Evolutionary conservation across 2,329 filamentous ascomycete genomes (phyloP).

Genomic region (Thyridium curvatum): DNA sequence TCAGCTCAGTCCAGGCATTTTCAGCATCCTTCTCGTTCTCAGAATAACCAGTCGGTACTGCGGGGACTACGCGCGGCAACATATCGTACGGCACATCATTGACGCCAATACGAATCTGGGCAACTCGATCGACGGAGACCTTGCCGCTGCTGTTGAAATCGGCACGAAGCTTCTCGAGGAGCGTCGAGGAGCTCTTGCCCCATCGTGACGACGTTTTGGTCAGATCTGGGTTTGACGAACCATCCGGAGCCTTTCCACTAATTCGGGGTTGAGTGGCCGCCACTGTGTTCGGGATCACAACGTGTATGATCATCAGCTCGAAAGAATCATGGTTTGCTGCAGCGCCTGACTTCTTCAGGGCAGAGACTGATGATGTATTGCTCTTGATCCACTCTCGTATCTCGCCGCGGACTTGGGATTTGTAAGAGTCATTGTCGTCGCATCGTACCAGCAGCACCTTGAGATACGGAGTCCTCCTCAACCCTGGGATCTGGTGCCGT

Average conservation of each 20-base stretch:
- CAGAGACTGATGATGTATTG: slow-evolving; percentile 55
- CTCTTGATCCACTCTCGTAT: slow-evolving; percentile 88
- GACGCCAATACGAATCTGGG: slow-evolving; percentile 75
- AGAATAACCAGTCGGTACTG: slow-evolving; percentile 55
- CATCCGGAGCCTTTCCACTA: slow-evolving; percentile 41
- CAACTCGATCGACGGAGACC: slow-evolving; percentile 66
- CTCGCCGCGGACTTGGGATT: slow-evolving; percentile 67
- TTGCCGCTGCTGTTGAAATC: slow-evolving; percentile 82
- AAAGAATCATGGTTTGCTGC: slow-evolving; percentile 94
- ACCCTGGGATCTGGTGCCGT: slow-evolving; percentile 89
- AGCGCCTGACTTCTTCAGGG: slow-evolving; percentile 53
- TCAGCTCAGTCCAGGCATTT: slow-evolving; percentile 75
- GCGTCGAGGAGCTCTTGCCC: slow-evolving; percentile 52
- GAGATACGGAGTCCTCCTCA: slow-evolving; percentile 88
- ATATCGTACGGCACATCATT: slow-evolving; percentile 62
- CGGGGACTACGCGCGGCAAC: slow-evolving; percentile 55
- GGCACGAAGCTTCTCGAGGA: slow-evolving; percentile 81
- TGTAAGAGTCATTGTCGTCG: slow-evolving; percentile 95
- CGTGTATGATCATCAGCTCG: slow-evolving; percentile 91
- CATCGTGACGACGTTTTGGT: slow-evolving; percentile 12
- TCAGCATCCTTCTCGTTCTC: slow-evolving; percentile 75
- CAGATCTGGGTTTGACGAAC: slow-evolving; percentile 46
- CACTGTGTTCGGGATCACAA: slow-evolving; percentile 79
- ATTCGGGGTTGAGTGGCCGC: slow-evolving; percentile 72
- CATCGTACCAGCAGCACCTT: slow-evolving; percentile 86